Conservation (phyloP, 164 flowering plant species). For the Aristolochia californica region DNA sequence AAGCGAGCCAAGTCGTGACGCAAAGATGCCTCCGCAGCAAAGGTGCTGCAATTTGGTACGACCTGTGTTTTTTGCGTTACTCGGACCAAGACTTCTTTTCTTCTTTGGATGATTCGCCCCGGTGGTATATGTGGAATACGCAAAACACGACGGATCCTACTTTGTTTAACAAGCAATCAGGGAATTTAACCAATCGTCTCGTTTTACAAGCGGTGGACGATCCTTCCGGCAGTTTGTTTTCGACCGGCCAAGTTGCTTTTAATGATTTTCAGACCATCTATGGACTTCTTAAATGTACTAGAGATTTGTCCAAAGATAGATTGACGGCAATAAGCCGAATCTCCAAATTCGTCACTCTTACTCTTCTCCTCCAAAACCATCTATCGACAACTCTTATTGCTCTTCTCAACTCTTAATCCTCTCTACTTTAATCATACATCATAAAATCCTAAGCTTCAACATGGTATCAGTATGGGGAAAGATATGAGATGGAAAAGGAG, state of each 20-base stretch:
- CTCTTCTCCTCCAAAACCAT: too few species aligned
- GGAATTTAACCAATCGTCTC: slow-evolving; percentile 8
- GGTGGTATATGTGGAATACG: background rate
- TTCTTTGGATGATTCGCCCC: too few species aligned
- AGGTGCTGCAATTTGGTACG: slow-evolving; percentile 7
- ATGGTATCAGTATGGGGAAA: too few species aligned
- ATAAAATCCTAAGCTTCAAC: too few species aligned
- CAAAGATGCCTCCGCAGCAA: background rate
- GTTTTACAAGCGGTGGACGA: slow-evolving; percentile 10
- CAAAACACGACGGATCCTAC: background rate
- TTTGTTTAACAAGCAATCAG: slow-evolving; percentile 6
- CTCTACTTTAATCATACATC: too few species aligned
- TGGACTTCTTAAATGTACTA: slow-evolving; percentile 35
- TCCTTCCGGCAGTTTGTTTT: slow-evolving; percentile 17
- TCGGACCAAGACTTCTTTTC: background rate
- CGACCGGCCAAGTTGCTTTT: slow-evolving; percentile 9
- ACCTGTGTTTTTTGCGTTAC: slow-evolving; percentile 10
- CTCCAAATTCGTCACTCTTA: background rate
- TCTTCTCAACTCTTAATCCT: too few species aligned
- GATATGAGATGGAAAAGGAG: slow-evolving; percentile 17
- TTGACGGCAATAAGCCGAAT: background rate
- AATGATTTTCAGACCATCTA: slow-evolving; percentile 6
- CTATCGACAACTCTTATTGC: too few species aligned
- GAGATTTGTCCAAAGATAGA: slow-evolving; percentile 12
- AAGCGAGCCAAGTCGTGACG: background rate